phyloP scores from a whole-genome alignment of 164 flowering plant species.

The Aristolochia fimbriata region DNA sequence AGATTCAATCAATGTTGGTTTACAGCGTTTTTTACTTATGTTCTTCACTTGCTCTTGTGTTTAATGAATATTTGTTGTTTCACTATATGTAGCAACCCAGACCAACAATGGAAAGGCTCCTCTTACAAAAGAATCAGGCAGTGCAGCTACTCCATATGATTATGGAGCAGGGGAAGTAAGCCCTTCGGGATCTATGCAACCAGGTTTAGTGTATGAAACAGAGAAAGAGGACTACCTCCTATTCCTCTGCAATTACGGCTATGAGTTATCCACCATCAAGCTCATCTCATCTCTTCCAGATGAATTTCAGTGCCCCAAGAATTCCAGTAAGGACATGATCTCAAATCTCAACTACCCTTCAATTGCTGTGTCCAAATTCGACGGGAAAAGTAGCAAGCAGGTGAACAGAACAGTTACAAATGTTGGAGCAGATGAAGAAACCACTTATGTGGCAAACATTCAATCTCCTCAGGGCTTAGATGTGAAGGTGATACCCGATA shows the following conservation, averaged over 20 bases:
- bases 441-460: conserved; percentile 31
- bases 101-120: conserved; percentile 35
- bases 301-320: conserved; percentile 40
- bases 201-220: conserved; percentile 71
- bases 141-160: conserved; percentile 53
- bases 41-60: too few relatives aligned
- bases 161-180: conserved; percentile 63
- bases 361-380: conserved; percentile 41
- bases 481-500: conserved; percentile 44
- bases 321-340: conserved; percentile 29
- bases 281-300: conserved; percentile 25
- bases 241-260: conserved; percentile 58
- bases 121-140: conserved; percentile 38
- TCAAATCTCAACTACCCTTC: conserved; percentile 80
- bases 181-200: conserved; percentile 40
- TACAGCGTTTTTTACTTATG: too few relatives aligned
- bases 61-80: neutral
- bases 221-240: conserved; percentile 38
- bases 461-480: conserved; percentile 30
- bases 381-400: conserved; percentile 24
- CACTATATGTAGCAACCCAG: conserved; percentile 37
- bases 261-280: conserved; percentile 27
- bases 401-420: conserved; percentile 56
- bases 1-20: too few relatives aligned
- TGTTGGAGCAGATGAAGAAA: conserved; percentile 34